A percentile compares a stretch with the other conserved stretches of the same genome.
Conservation (phyloP, 164 flowering plant species). For the Platanus orientalis region DNA sequence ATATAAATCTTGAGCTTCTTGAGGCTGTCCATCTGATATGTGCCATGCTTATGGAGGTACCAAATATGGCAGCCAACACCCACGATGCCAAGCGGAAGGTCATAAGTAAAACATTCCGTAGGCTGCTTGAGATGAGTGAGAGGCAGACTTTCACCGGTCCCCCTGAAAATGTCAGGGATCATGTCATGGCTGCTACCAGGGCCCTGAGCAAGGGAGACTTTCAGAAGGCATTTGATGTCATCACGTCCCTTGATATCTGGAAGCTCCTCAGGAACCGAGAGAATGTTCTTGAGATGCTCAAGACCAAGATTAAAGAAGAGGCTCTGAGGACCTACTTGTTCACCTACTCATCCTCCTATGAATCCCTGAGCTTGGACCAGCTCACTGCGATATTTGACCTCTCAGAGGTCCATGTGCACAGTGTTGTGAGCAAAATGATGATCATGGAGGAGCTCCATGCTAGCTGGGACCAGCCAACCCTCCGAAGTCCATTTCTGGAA, state of each 20-base stretch:
- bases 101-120: constrained; percentile 78
- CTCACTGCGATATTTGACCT: constrained; percentile 81
- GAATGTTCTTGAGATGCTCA: constrained; percentile 69
- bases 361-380: constrained; percentile 68
- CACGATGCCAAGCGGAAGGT: constrained; percentile 77
- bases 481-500: constrained; percentile 57
- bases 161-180: constrained; percentile 92
- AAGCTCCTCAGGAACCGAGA: constrained; percentile 63
- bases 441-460: constrained; percentile 84
- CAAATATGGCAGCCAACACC: constrained; percentile 82
- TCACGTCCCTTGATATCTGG: constrained; percentile 78
- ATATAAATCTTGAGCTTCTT: constrained; percentile 90
- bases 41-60: constrained; percentile 98
- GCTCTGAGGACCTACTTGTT: constrained; percentile 86
- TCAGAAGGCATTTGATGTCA: constrained; percentile 61
- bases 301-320: constrained; percentile 85
- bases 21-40: constrained; percentile 86
- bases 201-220: constrained; percentile 77
- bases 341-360: constrained; percentile 59
- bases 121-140: constrained; percentile 79
- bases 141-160: constrained; percentile 88
- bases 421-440: constrained; percentile 91
- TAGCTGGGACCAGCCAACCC: constrained; percentile 89
- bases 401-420: constrained; percentile 45
- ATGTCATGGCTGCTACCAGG: constrained; percentile 88